Percentiles rank a stretch among this genome's conserved stretches.
Evolutionary conservation across 169 alveolate genomes (phyloP).

Genomic region (Theileria orientalis): DNA sequence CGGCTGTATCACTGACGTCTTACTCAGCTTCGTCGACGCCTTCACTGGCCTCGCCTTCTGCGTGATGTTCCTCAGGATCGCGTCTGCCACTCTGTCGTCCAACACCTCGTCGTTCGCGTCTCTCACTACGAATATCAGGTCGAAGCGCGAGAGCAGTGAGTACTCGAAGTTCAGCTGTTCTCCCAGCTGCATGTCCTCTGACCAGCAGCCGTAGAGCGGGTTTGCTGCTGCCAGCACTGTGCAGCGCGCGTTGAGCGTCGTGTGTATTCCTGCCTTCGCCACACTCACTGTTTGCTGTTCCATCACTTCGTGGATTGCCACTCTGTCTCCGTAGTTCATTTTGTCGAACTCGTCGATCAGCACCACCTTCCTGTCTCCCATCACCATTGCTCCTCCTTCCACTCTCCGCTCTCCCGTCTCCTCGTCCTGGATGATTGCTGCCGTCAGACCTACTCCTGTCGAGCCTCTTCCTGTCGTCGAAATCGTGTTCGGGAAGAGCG

Average conservation of each 20-base stretch:
- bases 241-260: conserved; percentile 96
- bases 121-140: conserved; percentile 59
- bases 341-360: conserved; percentile 99
- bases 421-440: conserved; percentile 94
- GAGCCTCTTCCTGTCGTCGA: conserved; percentile 99
- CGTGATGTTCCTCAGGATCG: conserved; percentile 74
- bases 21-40: conserved; percentile 17
- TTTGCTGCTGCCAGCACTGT: conserved; percentile 99
- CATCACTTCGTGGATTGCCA: conserved; percentile 99
- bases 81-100: conserved; percentile 76
- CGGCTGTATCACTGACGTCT: conserved; percentile 74
- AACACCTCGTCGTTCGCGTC: conserved; percentile 75
- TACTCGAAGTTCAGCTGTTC: conserved; percentile 96
- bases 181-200: conserved; percentile 84
- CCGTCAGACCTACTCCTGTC: conserved; percentile 99
- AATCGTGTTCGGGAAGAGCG: conserved; percentile 92
- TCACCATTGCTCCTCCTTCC: conserved; percentile 99
- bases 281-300: conserved; percentile 98
- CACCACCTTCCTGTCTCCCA: conserved; percentile 97
- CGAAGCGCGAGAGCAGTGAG: conserved; percentile 92
- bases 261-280: conserved; percentile 98
- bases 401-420: conserved; percentile 93
- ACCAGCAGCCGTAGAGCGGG: conserved; percentile 97
- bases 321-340: conserved; percentile 97
- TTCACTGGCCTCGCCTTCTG: conserved; percentile 71